A percentile compares a stretch with the other conserved stretches of the same genome.
These are phyloP conservation scores for Trametes pubescens DNA, from an alignment of 1,284 basidiomycete species.

Conservation along the genomic window DNA sequence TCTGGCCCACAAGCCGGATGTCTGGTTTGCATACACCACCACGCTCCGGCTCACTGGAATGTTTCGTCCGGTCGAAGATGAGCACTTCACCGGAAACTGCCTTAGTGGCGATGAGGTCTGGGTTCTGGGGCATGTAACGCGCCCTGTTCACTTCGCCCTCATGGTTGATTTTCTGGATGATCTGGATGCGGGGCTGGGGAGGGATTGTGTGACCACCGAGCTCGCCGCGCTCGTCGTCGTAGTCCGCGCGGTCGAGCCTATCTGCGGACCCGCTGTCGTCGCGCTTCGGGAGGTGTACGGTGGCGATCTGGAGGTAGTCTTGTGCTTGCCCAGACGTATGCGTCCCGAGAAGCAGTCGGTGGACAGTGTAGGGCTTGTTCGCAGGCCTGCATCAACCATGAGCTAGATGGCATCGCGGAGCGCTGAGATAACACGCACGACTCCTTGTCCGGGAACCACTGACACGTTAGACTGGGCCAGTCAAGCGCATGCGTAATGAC, in stretches of 20 bases:
- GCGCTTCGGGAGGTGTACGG: conserved; percentile 91
- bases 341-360: conserved; percentile 95
- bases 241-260: conserved; percentile 81
- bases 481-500: conserved; percentile 98
- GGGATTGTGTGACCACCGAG: conserved; percentile 88
- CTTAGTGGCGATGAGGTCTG: conserved; percentile 96
- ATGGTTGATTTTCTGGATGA: conserved; percentile 97
- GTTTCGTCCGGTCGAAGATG: conserved; percentile 97
- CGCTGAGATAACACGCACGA: conserved; percentile 60
- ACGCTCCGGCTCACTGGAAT: conserved; percentile 90
- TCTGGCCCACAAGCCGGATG: conserved; percentile 90
- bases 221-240: conserved; percentile 94
- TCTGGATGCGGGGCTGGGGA: conserved; percentile 82
- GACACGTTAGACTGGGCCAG: conserved; percentile 98
- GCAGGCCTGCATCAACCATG: conserved; percentile 61
- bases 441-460: conserved; percentile 99
- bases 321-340: conserved; percentile 96
- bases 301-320: conserved; percentile 97
- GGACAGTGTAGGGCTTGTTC: conserved; percentile 91
- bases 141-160: conserved; percentile 97
- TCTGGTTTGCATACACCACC: conserved; percentile 90
- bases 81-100: conserved; percentile 90
- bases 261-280: conserved; percentile 67
- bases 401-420: background rate
- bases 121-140: conserved; percentile 99